These are phyloP conservation scores for Gastroboletus turbinatus DNA, from an alignment of 1,284 basidiomycete species.

Conservation along the genomic window DNA sequence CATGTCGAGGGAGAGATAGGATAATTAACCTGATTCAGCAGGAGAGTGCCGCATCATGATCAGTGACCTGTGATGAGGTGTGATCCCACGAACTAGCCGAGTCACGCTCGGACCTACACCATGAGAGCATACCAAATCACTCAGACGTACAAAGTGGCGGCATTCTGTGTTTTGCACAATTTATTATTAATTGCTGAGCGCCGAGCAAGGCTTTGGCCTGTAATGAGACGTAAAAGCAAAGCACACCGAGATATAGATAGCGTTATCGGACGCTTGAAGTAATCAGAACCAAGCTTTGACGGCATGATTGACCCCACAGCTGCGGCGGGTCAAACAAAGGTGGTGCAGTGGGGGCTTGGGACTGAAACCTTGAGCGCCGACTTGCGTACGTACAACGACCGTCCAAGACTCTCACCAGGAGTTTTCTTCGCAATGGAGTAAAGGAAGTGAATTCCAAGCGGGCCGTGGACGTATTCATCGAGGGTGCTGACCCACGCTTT, in stretches of 20 bases:
- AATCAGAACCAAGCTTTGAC: neutral
- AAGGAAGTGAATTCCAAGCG: neutral
- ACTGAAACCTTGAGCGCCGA: neutral
- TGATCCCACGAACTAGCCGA: too few relatives aligned
- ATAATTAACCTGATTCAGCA: too few relatives aligned
- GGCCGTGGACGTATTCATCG: neutral
- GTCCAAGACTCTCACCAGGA: neutral
- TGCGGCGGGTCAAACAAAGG: neutral
- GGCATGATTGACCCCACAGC: neutral
- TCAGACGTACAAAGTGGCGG: neutral
- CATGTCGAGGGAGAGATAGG: too few relatives aligned
- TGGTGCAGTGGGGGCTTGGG: neutral
- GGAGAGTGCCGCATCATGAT: too few relatives aligned
- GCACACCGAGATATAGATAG: neutral
- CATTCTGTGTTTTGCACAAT: neutral
- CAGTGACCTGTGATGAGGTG: too few relatives aligned
- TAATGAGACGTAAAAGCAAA: neutral
- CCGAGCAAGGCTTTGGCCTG: neutral
- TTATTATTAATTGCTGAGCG: too few relatives aligned
- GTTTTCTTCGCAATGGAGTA: neutral
- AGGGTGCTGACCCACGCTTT: constrained; percentile 8
- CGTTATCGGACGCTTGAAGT: neutral
- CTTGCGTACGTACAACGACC: neutral
- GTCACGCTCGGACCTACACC: too few relatives aligned
- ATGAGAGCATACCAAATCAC: neutral